Conservation (phyloP, 371 early-diverging fungal genomes). For the Mucor piriformis region DNA sequence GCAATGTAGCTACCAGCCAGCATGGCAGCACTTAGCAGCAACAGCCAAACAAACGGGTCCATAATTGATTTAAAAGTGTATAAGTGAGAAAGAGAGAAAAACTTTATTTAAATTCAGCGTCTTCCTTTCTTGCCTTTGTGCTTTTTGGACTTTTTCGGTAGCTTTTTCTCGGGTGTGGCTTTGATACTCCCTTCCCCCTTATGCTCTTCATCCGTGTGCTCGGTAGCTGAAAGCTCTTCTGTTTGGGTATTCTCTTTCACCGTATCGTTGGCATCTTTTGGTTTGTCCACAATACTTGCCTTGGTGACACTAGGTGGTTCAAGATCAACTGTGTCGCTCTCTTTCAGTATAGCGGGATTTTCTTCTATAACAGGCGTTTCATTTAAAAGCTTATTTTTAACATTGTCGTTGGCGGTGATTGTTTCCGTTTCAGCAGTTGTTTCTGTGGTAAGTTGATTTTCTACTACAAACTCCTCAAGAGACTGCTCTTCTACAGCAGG, state of each 20-base stretch:
- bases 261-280: background rate
- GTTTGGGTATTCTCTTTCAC: background rate
- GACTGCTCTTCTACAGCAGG: background rate
- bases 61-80: conserved; percentile 21
- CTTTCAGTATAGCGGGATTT: background rate
- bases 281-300: background rate
- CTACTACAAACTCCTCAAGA: background rate
- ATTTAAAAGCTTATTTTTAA: background rate
- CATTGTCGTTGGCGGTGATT: background rate
- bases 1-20: conserved; percentile 85
- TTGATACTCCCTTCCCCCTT: background rate
- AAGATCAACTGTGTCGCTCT: background rate
- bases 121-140: conserved; percentile 19
- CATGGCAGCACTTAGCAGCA: conserved; percentile 80
- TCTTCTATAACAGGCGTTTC: background rate
- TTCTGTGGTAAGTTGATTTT: background rate
- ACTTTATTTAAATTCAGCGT: conserved; percentile 2
- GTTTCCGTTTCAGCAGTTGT: background rate
- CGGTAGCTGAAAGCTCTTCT: background rate
- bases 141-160: conserved; percentile 9
- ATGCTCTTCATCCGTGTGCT: background rate
- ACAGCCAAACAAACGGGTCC: conserved; percentile 71
- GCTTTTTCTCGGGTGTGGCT: background rate
- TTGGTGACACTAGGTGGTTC: background rate
- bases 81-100: conserved; percentile 4